Evolutionary conservation across 1,284 basidiomycete species (phyloP).

Genomic region (Pseudozyma tsukubaensis): DNA sequence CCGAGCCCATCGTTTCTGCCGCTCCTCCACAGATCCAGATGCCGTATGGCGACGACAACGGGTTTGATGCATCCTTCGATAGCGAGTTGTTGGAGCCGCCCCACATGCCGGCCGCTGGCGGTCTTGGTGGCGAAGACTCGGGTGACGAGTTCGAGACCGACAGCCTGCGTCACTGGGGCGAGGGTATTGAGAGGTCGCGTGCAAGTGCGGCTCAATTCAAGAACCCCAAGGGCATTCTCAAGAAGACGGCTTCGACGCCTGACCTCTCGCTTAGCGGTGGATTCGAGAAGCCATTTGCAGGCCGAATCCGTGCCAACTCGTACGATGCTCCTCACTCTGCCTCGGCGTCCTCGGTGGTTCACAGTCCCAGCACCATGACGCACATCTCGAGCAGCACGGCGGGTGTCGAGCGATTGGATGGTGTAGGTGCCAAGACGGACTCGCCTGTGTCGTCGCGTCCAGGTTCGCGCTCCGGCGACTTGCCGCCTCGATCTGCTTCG

Average conservation of each 20-base stretch:
- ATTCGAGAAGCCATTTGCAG: constrained; percentile 58
- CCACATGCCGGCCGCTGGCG: constrained; percentile 71
- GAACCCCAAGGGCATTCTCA: constrained; percentile 87
- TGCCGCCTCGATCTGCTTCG: constrained; percentile 37
- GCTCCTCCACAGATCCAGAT: constrained; percentile 37
- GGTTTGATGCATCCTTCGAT: constrained; percentile 74
- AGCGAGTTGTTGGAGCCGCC: constrained; percentile 84
- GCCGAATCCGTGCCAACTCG: constrained; percentile 68
- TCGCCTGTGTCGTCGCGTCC: constrained; percentile 48
- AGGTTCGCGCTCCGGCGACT: constrained; percentile 32
- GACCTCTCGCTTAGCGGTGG: constrained; percentile 41
- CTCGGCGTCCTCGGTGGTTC: constrained; percentile 17
- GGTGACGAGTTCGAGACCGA: constrained; percentile 73
- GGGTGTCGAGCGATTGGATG: constrained; percentile 60
- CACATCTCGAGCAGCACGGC: constrained; percentile 58
- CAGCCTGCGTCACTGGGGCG: constrained; percentile 70
- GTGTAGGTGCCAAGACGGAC: constrained; percentile 49
- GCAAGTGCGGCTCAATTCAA: constrained; percentile 75
- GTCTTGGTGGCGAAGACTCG: constrained; percentile 65
- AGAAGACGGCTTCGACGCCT: constrained; percentile 70
- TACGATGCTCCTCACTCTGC: constrained; percentile 67
- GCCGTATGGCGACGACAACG: constrained; percentile 71
- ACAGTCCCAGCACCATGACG: constrained; percentile 52
- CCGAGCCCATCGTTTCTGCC: constrained; percentile 34
- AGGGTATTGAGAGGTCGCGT: constrained; percentile 77